Base-by-base conservation (phyloP, 176 grass and related monocot genomes). In the Rhipidocladum racemiflorum region DNA sequence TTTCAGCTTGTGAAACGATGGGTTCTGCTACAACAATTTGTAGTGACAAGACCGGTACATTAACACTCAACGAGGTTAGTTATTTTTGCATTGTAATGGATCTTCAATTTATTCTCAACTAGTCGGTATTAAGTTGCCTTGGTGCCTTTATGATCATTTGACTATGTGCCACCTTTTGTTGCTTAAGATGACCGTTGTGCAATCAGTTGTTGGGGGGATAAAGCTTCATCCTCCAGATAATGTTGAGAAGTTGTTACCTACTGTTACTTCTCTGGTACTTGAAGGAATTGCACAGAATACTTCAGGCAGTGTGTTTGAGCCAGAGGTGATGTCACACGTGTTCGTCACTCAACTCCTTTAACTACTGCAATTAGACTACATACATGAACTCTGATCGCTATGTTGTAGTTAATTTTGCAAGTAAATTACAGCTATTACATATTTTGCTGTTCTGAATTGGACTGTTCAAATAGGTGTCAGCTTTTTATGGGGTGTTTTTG, bases 1-100 rank as follows among this genome's bases (percentile, higher is more conserved):
- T 99, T 72, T 99, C 96, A 54, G 96, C 96, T 20, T 99, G 96
- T 85, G 96, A 99, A 95, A 99, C 96, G 27, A 99, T 99, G 96
- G 96, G 96, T 68, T 99, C 96, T 56, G 96, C 96, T 83, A 99
- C 96, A 75, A 99, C 96, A 75, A 99, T 99, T 84, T 99, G 96
- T 77, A 95, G 96, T 93, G 96, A 99, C 71, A 99, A 99, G 80
- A 99, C 96, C 0, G 96, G 96, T 81, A 99, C 96, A 84, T 88
- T 99, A 75, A 99, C 96, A 10, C 75, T 99, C 61, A 99, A 99
- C 66, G 83, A 95, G 92, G 96, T 99, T 68, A 75, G 85, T 84
- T 74, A 3, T 65, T 84, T 86, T 90, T 60, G 66, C 44, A 43
- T 76, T 68, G 50, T 61, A 71, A 65, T 62, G 32, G 49, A 11